Base-by-base conservation (phyloP, 2,329 filamentous ascomycete genomes). In the Sclerotinia spermophila region DNA sequence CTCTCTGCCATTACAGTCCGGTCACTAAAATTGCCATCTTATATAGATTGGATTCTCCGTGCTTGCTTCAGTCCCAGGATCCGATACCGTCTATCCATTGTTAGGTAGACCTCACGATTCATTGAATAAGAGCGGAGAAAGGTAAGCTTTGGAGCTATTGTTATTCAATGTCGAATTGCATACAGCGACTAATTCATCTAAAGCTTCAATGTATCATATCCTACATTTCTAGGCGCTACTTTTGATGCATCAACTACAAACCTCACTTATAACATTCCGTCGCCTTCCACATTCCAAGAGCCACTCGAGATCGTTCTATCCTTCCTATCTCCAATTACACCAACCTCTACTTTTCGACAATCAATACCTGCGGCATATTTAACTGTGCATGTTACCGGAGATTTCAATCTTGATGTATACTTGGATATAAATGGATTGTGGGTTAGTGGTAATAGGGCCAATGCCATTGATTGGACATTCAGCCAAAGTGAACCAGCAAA, bases 401-500 rank as follows among this genome's bases (percentile, higher is more conserved):
- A 83, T 73, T 86, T 90, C 66, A 84, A 90, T 73, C 81, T 92
- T 19, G 86, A 89, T 76, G 77, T 90, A 64, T 92, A 92, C 76
- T 81, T 90, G 71, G 90, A 92, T 77, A 75, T 92, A 68, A 91
- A 92, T 76, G 90, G 90, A 11, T 89, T 94, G 78, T 97, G 93
- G 92, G 90, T 93, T 72, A 96, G 90, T 77, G 92, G 92, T 27
- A 86, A 94, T 74, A 83, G 88, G 65, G 88, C 86, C 45, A 92
- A 86, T 75, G 83, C 86, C 68, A 91, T 96, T 69, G 83, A 86
- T 71, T 96, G 93, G 93, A 83, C 86, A 15, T 81, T 93, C 64
- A 81, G 83, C 68, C 81, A 85, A 68, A 77, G 83, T 13, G 76
- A 81, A 59, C 76, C 82, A 42, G 75, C 81, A 6, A 78, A 80